Base-by-base conservation (phyloP, 1,284 basidiomycete genomes). In the Phlebopus sp. region DNA sequence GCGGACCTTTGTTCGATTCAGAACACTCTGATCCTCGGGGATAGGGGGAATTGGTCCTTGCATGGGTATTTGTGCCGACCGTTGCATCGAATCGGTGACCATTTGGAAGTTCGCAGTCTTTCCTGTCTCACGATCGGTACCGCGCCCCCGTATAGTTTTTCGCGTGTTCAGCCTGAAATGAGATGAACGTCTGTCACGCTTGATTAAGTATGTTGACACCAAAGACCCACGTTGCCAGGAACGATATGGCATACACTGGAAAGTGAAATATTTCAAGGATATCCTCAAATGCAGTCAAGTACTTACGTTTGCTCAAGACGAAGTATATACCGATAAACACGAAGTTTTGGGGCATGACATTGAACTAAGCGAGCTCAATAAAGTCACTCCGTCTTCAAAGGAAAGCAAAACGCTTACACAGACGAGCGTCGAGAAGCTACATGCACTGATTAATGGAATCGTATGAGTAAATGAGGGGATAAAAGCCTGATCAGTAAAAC, bases 241-340 rank as follows among this genome's bases (percentile, higher is more conserved):
- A 82, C 4, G 84, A 86, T 47, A 83, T 78, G 1, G 76, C 79
- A 56, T 85, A 86, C 25, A 85, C 84, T 86, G 49, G 3, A 46
- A 41, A 34, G 27, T 6, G 48, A 19, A 30, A 18, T 39, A 45
- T 43, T 46, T 35, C 37, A 32, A 32, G 35, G 42, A 37, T 27
- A n/a, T 14, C n/a, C 25, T 15, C 18, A 7, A 4, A 29, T 11
- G 21, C 9, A 19, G 23, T 9, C 5, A 36, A 37, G 8, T 35
- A 61, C 80, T 55, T 59, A 85, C 84, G 58, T 67, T 85, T 86
- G 66, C 78, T 81, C 43, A 85, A 63, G 42, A 81, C 73, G 51
- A 86, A 84, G 59, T 82, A 85, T 44, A 73, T 71, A 2, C 71
- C 71, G 44, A 79, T 69, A 58, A 81, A 86, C 45, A 81, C 73